These are phyloP conservation scores for Flaveria linearis DNA, from an alignment of 129 eudicot genomes.

Conservation along the genomic window DNA sequence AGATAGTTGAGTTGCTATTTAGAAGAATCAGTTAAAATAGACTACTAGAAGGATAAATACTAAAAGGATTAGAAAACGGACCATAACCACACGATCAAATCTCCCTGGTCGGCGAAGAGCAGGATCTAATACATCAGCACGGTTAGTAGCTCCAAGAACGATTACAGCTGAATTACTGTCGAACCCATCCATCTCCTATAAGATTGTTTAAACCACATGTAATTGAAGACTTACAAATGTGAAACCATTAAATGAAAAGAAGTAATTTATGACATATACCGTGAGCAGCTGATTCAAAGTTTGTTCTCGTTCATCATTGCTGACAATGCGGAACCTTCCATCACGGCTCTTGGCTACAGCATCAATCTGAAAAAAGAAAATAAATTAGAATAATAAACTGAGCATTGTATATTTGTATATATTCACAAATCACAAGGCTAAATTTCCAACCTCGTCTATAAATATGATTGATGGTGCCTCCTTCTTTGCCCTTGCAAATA, in stretches of 20 bases:
- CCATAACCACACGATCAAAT: slow-evolving; percentile 99
- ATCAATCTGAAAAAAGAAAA: slow-evolving; percentile 64
- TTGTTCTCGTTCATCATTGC: slow-evolving; percentile 97
- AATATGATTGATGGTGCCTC: slow-evolving; percentile 98
- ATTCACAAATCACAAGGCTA: not conserved
- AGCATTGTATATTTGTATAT: not conserved
- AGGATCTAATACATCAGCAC: slow-evolving; percentile 96
- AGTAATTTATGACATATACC: slow-evolving; percentile 42
- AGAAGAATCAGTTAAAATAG: not conserved
- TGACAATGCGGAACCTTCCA: slow-evolving; percentile 86
- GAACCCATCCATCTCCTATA: slow-evolving; percentile 99
- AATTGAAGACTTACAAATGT: not conserved
- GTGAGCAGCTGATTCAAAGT: slow-evolving; percentile 94
- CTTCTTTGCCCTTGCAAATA: slow-evolving; percentile 96
- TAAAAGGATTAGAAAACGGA: slow-evolving; percentile 42
- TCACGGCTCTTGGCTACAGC: slow-evolving; percentile 99
- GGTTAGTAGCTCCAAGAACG: slow-evolving; percentile 98
- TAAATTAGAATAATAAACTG: not conserved
- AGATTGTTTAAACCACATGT: slow-evolving; percentile 21
- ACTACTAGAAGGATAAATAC: slow-evolving; percentile 21
- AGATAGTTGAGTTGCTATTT: not conserved
- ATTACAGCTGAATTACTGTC: slow-evolving; percentile 98
- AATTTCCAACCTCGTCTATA: slow-evolving; percentile 79
- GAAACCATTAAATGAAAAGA: not conserved
- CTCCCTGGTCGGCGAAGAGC: slow-evolving; percentile 99